Conservation (phyloP, 225 moss, liverwort and hornwort species). For the Lunularia cruciata region DNA sequence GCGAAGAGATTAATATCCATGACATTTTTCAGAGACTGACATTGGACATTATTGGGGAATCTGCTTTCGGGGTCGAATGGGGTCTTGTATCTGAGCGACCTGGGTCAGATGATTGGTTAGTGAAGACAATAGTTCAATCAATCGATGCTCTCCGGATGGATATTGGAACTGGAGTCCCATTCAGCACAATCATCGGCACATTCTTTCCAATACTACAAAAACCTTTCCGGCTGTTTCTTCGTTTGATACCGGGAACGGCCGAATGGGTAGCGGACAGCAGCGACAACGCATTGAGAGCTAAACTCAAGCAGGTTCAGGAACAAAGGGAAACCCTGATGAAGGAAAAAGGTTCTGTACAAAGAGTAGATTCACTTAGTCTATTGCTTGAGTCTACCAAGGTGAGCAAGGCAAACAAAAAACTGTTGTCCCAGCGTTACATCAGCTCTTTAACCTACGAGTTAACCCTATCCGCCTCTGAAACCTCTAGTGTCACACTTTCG, state of each 20-base stretch:
- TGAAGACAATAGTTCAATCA: slow-evolving; percentile 16
- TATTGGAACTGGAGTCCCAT: slow-evolving; percentile 5
- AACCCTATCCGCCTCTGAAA: slow-evolving; percentile 28
- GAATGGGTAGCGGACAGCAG: not conserved
- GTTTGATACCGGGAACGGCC: not conserved
- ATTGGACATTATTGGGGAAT: slow-evolving; percentile 38
- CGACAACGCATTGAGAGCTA: not conserved
- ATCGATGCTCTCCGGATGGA: slow-evolving; percentile 32
- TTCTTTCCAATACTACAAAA: slow-evolving; percentile 18
- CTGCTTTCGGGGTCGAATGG: slow-evolving; percentile 32
- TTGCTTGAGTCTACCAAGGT: slow-evolving; percentile 18
- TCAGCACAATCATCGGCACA: slow-evolving; percentile 25
- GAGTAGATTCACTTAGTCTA: slow-evolving; percentile 32
- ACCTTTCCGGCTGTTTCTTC: not conserved
- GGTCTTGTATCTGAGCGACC: slow-evolving; percentile 21
- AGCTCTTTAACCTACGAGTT: slow-evolving; percentile 24
- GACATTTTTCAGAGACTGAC: slow-evolving; percentile 24
- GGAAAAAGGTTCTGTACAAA: slow-evolving; percentile 1
- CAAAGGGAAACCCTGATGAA: slow-evolving; percentile 1
- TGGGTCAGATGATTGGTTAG: slow-evolving; percentile 24
- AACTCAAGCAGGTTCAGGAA: not conserved
- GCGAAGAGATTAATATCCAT: slow-evolving; percentile 30
- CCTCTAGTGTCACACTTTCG: slow-evolving; percentile 21
- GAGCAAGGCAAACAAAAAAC: not conserved
- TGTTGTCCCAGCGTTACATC: slow-evolving; percentile 21